Evolutionary conservation across 495 filamentous ascomycete species (phyloP), one percentile per base, ranked within the genome.

Genomic region (Xylaria acuta): DNA sequence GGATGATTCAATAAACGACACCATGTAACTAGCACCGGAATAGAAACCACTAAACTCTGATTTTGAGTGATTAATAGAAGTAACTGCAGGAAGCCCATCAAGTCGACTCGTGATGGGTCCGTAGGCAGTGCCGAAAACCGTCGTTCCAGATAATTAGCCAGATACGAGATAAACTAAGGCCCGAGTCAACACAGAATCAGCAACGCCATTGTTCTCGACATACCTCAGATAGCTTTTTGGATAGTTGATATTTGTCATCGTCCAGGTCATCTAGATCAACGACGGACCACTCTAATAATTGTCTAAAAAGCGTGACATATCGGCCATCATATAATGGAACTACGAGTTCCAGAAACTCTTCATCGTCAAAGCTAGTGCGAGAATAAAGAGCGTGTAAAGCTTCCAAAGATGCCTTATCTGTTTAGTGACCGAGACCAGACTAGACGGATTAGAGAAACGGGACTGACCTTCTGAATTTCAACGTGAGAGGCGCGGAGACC

Each of bases 141-240:
- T 73, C 93, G 90, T 77, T 95, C 93, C 67, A 98, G 84, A 75
- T 92, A 95, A 62, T 91, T 91, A 20, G 92, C 94, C 60, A 98
- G 84, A 76, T 91, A 93, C 58, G 94, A 93, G 27, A 97, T 86
- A 84, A 97, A 90, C 93, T 95, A 66, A 40, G 64, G 25, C 40
- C 43, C 2, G 18, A 38, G 72, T 81, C 62, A 83, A 75, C 58
- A 72, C 41, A 60, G 41, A 30, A n/a, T 71, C 47, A 54, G 1
- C 67, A 51, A 27, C 49, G 27, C 54, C 25, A n/a, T 18, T 32
- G 7, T 67, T 49, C 41, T 14, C 38, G 38, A 71, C 80, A 78
- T 84, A 93, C 93, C 89, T 98, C 96, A 5, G 95, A 94, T 47
- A 98, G 89, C 82, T 95, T 97, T 83, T 98, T 98, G 27, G 92